A percentile compares a stretch with the other conserved stretches of the same genome.
These are phyloP conservation scores for Diaporthe sp. DNA, from an alignment of 2,329 filamentous ascomycete genomes.

Conservation along the genomic window DNA sequence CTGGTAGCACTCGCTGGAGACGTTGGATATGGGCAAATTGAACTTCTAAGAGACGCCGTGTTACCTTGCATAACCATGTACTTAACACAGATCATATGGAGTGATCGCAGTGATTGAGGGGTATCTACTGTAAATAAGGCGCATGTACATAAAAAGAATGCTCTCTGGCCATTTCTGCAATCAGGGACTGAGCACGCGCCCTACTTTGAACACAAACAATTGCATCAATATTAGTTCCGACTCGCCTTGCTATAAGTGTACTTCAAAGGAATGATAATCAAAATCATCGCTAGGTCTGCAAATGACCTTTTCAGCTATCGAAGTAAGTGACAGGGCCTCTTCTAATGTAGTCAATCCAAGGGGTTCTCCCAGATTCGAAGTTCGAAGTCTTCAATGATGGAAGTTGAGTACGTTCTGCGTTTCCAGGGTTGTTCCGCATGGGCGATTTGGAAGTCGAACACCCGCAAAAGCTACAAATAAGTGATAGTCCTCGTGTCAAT, in stretches of 20 bases:
- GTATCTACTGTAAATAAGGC: neutral
- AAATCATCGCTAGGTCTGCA: neutral
- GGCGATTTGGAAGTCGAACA: conserved; percentile 30
- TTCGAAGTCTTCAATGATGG: neutral
- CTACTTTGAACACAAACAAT: neutral
- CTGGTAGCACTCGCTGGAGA: neutral
- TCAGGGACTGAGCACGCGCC: neutral
- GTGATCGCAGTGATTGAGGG: neutral
- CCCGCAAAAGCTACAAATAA: conserved; percentile 26
- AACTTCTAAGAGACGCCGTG: too few relatives aligned
- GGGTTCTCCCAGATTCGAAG: conserved; percentile 11
- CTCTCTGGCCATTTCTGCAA: neutral
- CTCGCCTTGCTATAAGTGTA: rapidly evolving
- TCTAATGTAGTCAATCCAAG: neutral
- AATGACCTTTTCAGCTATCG: neutral
- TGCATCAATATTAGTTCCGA: neutral
- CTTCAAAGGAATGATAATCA: too few relatives aligned
- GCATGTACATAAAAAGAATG: neutral
- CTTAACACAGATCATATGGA: too few relatives aligned
- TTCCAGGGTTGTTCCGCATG: conserved; percentile 23
- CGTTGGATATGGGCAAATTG: too few relatives aligned
- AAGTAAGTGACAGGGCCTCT: neutral
- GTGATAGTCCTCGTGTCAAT: neutral
- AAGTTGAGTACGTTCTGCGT: neutral
- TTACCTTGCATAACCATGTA: too few relatives aligned